phyloP scores from a whole-genome alignment of 208 protist species.

The Trypanosoma rangeli region DNA sequence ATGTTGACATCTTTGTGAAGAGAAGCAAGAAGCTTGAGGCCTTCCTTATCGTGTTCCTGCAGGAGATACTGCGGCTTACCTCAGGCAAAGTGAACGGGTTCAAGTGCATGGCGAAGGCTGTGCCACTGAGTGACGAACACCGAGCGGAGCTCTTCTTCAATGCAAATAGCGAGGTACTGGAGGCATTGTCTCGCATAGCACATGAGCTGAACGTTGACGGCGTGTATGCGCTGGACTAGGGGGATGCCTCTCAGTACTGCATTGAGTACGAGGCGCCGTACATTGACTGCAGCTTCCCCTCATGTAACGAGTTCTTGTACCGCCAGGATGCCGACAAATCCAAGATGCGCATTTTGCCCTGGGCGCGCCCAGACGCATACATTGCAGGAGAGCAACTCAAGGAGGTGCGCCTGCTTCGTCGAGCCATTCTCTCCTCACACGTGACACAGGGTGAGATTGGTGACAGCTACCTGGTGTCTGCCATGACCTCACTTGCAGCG shows the following conservation, averaged over 20 bases:
- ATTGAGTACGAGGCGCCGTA: slow-evolving; percentile 50
- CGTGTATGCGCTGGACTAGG: slow-evolving; percentile 50
- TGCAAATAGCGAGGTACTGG: slow-evolving; percentile 43
- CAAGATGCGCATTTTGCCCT: slow-evolving; percentile 35
- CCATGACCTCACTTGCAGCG: slow-evolving; percentile 62
- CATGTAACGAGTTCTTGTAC: slow-evolving; percentile 69
- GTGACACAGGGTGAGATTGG: slow-evolving; percentile 76
- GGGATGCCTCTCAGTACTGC: slow-evolving; percentile 58
- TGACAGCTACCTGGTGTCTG: slow-evolving; percentile 79
- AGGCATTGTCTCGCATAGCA: slow-evolving; percentile 40
- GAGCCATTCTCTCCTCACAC: slow-evolving; percentile 55
- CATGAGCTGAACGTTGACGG: slow-evolving; percentile 33
- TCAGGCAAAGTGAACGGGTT: slow-evolving; percentile 69
- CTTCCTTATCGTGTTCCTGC: slow-evolving; percentile 60
- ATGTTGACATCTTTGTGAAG: slow-evolving; percentile 57
- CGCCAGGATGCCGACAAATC: slow-evolving; percentile 62
- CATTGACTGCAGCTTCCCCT: slow-evolving; percentile 66
- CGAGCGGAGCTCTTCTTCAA: slow-evolving; percentile 43
- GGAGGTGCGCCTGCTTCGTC: slow-evolving; percentile 73
- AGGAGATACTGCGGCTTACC: slow-evolving; percentile 64
- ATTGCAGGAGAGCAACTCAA: slow-evolving; percentile 54
- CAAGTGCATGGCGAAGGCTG: slow-evolving; percentile 59
- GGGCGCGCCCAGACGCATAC: slow-evolving; percentile 43
- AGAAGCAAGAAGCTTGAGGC: slow-evolving; percentile 59
- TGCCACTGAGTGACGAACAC: slow-evolving; percentile 56